Conservation (phyloP, 1,139 yeast genomes). For the Candida neerlandica region DNA sequence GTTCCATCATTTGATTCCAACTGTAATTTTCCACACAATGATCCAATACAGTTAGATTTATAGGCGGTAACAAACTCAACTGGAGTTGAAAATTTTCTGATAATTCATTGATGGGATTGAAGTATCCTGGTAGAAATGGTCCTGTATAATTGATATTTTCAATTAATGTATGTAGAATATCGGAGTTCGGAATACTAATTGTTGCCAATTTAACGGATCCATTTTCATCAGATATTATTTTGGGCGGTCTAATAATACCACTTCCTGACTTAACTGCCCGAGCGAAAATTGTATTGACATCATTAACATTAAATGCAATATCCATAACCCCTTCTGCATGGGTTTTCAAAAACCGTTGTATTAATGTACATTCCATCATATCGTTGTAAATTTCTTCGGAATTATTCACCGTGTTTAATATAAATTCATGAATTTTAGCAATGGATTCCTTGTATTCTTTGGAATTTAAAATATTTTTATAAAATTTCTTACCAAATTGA, state of each 20-base stretch:
- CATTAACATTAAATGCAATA: slow-evolving; percentile 60
- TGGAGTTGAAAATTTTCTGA: slow-evolving; percentile 12
- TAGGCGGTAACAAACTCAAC: slow-evolving; percentile 30
- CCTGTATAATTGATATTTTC: slow-evolving; percentile 51
- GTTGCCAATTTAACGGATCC: slow-evolving; percentile 61
- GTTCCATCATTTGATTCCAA: slow-evolving; percentile 64
- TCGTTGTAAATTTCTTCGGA: slow-evolving; percentile 24
- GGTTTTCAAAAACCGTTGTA: slow-evolving; percentile 45
- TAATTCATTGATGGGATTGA: slow-evolving; percentile 10
- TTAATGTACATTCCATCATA: slow-evolving; percentile 27
- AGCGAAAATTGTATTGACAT: slow-evolving; percentile 46
- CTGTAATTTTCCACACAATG: slow-evolving; percentile 81
- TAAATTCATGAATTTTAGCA: slow-evolving; percentile 16
- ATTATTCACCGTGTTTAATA: slow-evolving; percentile 20
- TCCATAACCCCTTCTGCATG: slow-evolving; percentile 85
- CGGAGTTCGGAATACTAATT: slow-evolving; percentile 59
- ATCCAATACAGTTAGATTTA: slow-evolving; percentile 53
- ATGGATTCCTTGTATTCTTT: slow-evolving; percentile 16
- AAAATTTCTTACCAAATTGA: slow-evolving; percentile 16
- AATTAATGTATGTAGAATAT: slow-evolving; percentile 69
- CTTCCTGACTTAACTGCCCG: slow-evolving; percentile 61
- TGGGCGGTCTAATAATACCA: slow-evolving; percentile 46
- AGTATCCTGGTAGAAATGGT: slow-evolving; percentile 61
- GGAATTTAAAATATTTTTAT: slow-evolving; percentile 20
- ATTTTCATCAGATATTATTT: slow-evolving; percentile 36